Evolutionary conservation across 345 rosid genomes (phyloP).

Genomic region (Salix koriyanagi): DNA sequence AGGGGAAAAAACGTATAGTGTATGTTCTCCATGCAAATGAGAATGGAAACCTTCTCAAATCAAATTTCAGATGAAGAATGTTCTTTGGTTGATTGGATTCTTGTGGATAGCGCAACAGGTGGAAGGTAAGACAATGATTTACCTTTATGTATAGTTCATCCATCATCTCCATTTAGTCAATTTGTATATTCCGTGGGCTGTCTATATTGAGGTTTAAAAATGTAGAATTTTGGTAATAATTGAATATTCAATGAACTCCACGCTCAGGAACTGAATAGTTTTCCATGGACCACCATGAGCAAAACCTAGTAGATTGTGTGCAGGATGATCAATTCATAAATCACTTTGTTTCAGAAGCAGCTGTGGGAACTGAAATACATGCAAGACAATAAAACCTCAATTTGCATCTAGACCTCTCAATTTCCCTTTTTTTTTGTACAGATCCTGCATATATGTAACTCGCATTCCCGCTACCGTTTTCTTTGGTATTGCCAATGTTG

Average conservation of each 20-base stretch:
- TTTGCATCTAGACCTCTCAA: background rate
- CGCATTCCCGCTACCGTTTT: background rate
- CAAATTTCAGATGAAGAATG: constrained; percentile 58
- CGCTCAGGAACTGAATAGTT: background rate
- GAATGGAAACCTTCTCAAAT: constrained; percentile 63
- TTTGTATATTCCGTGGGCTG: background rate
- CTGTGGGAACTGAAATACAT: background rate
- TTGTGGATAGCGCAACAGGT: constrained; percentile 79
- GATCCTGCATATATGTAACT: background rate
- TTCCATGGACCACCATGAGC: background rate
- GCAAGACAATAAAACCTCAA: background rate
- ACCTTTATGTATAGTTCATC: background rate
- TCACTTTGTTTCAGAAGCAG: background rate
- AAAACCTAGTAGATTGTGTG: background rate
- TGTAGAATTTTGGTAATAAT: background rate
- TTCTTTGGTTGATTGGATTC: constrained; percentile 74
- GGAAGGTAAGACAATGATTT: constrained; percentile 50
- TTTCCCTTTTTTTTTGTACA: background rate
- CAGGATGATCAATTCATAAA: background rate
- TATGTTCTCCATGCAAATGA: constrained; percentile 76
- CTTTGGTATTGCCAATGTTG: background rate
- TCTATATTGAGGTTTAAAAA: background rate
- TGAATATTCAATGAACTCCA: background rate
- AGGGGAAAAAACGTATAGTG: constrained; percentile 42
- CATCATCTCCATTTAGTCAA: background rate